These are phyloP conservation scores for Carpinus fangiana DNA, from an alignment of 306 rosid species.

Conservation along the genomic window DNA sequence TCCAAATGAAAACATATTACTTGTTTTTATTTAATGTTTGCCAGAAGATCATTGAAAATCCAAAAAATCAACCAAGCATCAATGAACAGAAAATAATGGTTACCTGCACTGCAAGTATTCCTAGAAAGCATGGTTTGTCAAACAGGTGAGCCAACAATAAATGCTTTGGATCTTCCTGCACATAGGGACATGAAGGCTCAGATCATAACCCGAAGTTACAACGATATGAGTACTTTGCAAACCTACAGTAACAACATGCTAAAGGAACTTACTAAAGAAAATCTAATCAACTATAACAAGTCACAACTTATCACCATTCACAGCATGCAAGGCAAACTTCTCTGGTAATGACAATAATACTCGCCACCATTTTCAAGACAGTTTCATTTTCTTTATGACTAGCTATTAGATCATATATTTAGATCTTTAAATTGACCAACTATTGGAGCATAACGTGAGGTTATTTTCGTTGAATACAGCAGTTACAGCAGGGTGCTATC, in stretches of 20 bases:
- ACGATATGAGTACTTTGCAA: background rate
- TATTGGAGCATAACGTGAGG: background rate
- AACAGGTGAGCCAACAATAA: slow-evolving; percentile 79
- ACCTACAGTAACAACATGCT: background rate
- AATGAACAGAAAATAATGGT: slow-evolving; percentile 7
- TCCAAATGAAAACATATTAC: background rate
- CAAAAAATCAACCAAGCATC: background rate
- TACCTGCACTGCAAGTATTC: slow-evolving; percentile 85
- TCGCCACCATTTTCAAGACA: background rate
- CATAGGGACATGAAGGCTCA: slow-evolving; percentile 11
- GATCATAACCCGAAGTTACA: slow-evolving; percentile 11
- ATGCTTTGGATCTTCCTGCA: slow-evolving; percentile 69
- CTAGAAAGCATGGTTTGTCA: slow-evolving; percentile 90
- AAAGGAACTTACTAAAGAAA: background rate
- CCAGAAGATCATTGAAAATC: background rate
- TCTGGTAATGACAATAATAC: background rate
- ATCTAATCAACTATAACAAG: background rate
- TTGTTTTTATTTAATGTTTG: background rate
- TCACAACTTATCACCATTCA: background rate
- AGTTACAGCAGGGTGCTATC: background rate
- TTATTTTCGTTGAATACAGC: background rate
- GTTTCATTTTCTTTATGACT: background rate
- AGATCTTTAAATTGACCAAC: background rate
- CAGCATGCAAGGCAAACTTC: background rate
- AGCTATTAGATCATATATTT: background rate